phyloP scores from a whole-genome alignment of 1,284 basidiomycete species.

The Leccinum fuscescens region DNA sequence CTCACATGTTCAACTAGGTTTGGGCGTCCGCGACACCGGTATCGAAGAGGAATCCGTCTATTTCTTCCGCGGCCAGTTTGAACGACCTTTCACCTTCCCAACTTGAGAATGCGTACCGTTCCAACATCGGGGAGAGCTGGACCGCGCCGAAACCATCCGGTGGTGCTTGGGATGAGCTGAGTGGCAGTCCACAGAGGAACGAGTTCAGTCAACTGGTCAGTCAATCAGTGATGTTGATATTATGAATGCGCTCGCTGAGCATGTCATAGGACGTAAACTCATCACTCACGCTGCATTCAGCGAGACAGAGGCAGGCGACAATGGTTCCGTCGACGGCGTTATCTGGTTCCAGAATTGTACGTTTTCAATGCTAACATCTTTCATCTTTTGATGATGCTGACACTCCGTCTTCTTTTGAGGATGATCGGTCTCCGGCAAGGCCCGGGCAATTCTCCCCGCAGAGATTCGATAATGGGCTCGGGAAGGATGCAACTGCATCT shows the following conservation, averaged over 20 bases:
- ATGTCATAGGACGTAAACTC: conserved; percentile 35
- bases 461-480: conserved; percentile 46
- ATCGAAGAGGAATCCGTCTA: conserved; percentile 59
- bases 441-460: conserved; percentile 53
- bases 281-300: conserved; percentile 42
- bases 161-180: conserved; percentile 62
- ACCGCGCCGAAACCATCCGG: conserved; percentile 49
- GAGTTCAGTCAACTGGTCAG: conserved; percentile 49
- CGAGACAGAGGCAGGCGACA: conserved; percentile 51
- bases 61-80: conserved; percentile 56
- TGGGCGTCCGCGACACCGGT: conserved; percentile 53
- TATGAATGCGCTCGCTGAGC: conserved; percentile 10
- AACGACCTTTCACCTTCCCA: conserved; percentile 49
- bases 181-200: conserved; percentile 46
- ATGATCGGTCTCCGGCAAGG: conserved; percentile 49
- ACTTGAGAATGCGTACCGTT: conserved; percentile 47
- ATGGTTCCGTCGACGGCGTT: conserved; percentile 39
- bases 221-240: conserved; percentile 11
- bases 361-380: conserved; percentile 23
- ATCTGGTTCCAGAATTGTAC: conserved; percentile 43
- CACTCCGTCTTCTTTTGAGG: conserved; percentile 36
- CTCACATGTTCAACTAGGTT: conserved; percentile 42
- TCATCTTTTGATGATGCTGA: conserved; percentile 15
- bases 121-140: conserved; percentile 53
- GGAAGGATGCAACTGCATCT: conserved; percentile 39